phyloP scores from a whole-genome alignment of 805 yeast genomes.

The Zygotorulaspora chibaensis region DNA sequence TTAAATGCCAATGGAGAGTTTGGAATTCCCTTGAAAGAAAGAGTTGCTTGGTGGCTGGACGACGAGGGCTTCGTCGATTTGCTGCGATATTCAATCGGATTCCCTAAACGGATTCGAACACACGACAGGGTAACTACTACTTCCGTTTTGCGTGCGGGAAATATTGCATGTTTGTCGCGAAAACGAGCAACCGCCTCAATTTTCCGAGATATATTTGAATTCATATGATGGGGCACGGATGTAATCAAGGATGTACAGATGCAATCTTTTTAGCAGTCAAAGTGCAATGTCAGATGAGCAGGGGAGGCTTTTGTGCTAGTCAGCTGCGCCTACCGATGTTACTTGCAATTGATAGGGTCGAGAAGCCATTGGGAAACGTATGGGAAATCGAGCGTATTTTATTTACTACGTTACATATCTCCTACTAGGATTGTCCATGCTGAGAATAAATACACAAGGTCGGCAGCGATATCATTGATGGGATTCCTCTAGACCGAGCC shows the following conservation, averaged over 20 bases:
- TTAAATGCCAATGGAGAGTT: slow-evolving; percentile 2
- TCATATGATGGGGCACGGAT: too few relatives aligned
- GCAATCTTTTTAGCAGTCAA: too few relatives aligned
- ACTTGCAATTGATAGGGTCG: background rate
- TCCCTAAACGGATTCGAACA: background rate
- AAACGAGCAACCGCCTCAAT: too few relatives aligned
- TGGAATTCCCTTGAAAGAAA: slow-evolving; percentile 5
- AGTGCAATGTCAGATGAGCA: too few relatives aligned
- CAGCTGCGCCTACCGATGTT: too few relatives aligned
- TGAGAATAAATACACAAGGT: background rate
- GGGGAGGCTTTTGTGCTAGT: too few relatives aligned
- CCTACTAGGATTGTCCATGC: too few relatives aligned
- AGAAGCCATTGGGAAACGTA: background rate
- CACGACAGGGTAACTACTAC: background rate
- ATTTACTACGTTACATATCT: too few relatives aligned
- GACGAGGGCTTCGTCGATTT: slow-evolving; percentile 3
- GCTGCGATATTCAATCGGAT: background rate
- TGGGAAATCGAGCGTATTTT: background rate
- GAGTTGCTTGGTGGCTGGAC: slow-evolving; percentile 3
- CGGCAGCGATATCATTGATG: background rate
- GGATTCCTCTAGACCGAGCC: background rate
- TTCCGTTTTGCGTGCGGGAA: background rate
- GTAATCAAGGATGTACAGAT: too few relatives aligned
- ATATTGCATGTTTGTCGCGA: too few relatives aligned
- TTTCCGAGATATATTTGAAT: too few relatives aligned